Base-by-base conservation (phyloP, 2,329 filamentous ascomycete species). In the Ophiognomonia clavigignenti-juglandacearum region DNA sequence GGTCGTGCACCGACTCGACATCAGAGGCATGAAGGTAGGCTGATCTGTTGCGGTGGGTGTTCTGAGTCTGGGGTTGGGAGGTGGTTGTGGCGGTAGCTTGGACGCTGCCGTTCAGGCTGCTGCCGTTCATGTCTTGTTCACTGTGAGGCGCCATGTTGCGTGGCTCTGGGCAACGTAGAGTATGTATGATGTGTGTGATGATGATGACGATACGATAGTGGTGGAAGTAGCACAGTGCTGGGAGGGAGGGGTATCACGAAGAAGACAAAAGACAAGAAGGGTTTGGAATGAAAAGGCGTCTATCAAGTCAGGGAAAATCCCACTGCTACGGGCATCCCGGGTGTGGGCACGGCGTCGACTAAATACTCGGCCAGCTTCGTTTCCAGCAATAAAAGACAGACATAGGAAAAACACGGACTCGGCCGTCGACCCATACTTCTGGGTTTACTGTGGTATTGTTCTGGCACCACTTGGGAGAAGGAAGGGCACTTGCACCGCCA, bases 1-100 rank as follows among this genome's bases (percentile, higher is more conserved):
- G 73, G 64, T 97, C 92, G 63, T 91, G 85, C 26, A 89, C 70
- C 41, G 86, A 79, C 53, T 84, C 77, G 44, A 75, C 64, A 22
- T 73, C 67, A 3, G 77, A 73, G n/a, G 76, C 67, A 43, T 65
- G 31, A n/a, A 52, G 43, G 29, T 50, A 37, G n/a, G 36, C 31
- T 20, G 47, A 41, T 22, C 27, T 74, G 75, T 47, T 59, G 34
- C 27, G 51, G 43, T 49, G 43, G 13, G 41, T 24, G 42, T 24
- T 46, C 26, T 36, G 53, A 27, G 34, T 45, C 29, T 39, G 53
- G 36, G 34, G 36, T 37, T 39, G 53, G 36, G 37, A 36, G 34
- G 36, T 40, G 22, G n/a, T n/a, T n/a, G 31, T 22, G 5, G 35
- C 39, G 18, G 39, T 37, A 24, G 18, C 38, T 4, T 41, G 47